These are phyloP conservation scores for Lactarius tabidus DNA, from an alignment of 768 basidiomycete species.

Conservation along the genomic window DNA sequence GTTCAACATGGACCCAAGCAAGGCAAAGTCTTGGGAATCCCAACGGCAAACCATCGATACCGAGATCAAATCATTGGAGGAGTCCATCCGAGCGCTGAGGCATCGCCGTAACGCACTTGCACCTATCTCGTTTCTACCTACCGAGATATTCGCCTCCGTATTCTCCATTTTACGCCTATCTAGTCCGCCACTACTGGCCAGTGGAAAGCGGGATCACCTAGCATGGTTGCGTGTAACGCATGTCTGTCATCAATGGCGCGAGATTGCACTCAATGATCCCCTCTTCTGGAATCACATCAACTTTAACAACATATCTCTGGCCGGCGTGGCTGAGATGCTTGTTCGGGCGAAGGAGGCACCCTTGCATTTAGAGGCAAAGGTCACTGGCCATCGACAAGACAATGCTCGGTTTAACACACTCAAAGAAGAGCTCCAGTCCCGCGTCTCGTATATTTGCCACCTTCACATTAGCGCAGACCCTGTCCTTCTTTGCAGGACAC, in stretches of 20 bases:
- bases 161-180: neutral
- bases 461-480: neutral
- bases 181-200: neutral
- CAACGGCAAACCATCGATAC: neutral
- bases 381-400: neutral
- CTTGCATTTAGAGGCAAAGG: neutral
- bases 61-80: neutral
- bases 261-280: too few species aligned
- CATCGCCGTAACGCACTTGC: neutral
- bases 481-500: neutral
- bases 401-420: neutral
- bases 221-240: constrained; percentile 12
- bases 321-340: constrained; percentile 4
- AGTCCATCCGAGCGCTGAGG: too few species aligned
- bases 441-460: neutral
- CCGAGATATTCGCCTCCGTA: neutral
- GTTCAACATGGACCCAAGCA: neutral
- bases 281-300: too few species aligned
- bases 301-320: neutral
- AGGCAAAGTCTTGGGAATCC: neutral
- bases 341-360: neutral
- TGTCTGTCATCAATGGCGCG: too few species aligned
- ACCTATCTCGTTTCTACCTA: neutral
- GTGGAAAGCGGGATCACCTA: neutral
- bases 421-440: neutral